Evolutionary conservation across 2,329 filamentous ascomycete genomes (phyloP).

Genomic region (Ambrosiella cleistominuta): DNA sequence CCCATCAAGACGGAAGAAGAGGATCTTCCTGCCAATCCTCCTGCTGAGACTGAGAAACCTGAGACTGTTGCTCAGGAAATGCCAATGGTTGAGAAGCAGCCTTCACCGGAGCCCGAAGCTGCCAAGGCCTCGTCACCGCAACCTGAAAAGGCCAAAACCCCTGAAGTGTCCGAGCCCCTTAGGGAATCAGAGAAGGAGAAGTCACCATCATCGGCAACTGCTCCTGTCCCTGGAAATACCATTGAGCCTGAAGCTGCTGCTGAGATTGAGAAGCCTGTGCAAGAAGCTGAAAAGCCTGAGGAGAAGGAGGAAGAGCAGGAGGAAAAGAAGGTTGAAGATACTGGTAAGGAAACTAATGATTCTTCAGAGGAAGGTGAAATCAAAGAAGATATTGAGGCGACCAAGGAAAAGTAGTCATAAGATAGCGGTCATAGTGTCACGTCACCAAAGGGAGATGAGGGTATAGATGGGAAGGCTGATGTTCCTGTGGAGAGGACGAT

Average conservation of each 20-base stretch:
- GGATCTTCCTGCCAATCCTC: not conserved
- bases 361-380: not conserved
- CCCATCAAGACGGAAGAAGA: constrained; percentile 10
- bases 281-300: not conserved
- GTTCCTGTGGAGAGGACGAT: no score
- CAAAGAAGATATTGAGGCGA: not conserved
- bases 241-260: not conserved
- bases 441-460: not conserved
- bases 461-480: no score
- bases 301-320: not conserved
- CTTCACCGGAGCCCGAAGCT: not conserved
- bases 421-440: no score
- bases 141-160: not conserved
- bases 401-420: not conserved
- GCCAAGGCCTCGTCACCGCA: not conserved
- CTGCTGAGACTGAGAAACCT: not conserved
- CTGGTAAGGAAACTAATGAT: not conserved
- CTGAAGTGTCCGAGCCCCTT: not conserved
- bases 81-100: not conserved
- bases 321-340: not conserved
- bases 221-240: not conserved
- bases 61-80: not conserved
- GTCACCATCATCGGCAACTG: not conserved
- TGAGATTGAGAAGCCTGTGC: not conserved
- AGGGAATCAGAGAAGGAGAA: not conserved